Evolutionary conservation across 2,329 filamentous ascomycete species (phyloP), one percentile per base, ranked within the genome.

Genomic region (Stachybotrys echinatus): DNA sequence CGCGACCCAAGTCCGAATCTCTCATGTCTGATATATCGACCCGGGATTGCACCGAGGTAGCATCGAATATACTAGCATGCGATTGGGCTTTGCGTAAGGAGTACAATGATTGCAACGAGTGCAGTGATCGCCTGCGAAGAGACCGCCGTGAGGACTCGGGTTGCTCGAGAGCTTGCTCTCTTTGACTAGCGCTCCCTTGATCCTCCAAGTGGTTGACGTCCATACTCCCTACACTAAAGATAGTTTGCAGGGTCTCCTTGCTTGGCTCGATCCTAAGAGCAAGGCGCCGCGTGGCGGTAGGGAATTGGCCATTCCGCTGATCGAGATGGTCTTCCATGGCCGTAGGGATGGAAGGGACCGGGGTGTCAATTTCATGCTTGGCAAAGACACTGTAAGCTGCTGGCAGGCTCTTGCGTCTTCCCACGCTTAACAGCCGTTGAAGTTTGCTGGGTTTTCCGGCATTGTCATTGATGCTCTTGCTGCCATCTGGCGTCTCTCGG

Each of bases 141-240:
- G 38, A 20, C 7, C 19, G 38, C 38, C 38, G 17, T 14, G 12
- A 18, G 38, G 7, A 14, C 3, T 20, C 38, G 10, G 19, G 3
- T 10, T 8, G 19, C 19, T n/a, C 17, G 17, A 12, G 38, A 18
- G 12, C n/a, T 18, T 7, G 8, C 8, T 40, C 38, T 18, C 19
- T 20, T 40, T 18, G 38, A 20, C 38, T 20, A 40, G 17, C 38
- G n/a, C 19, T 18, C 8, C 17, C 38, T 18, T 40, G 22, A 14
- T 46, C 44, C 27, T 46, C 22, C 31, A 23, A 8, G 27, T 48
- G 48, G 17, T 58, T 47, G 3, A 54, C 53, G 43, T 76, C 73
- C 18, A 71, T 61, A 45, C 74, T 78, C 6, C 71, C 74, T 8
- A 77, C 74, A 51, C 76, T 78, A 47, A 78, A 58, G 18, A 79